Percentiles rank a stretch among this genome's conserved stretches.
Evolutionary conservation across 192 early-diverging fungal genomes (phyloP).

Genomic region (Kickxella alabastrina): DNA sequence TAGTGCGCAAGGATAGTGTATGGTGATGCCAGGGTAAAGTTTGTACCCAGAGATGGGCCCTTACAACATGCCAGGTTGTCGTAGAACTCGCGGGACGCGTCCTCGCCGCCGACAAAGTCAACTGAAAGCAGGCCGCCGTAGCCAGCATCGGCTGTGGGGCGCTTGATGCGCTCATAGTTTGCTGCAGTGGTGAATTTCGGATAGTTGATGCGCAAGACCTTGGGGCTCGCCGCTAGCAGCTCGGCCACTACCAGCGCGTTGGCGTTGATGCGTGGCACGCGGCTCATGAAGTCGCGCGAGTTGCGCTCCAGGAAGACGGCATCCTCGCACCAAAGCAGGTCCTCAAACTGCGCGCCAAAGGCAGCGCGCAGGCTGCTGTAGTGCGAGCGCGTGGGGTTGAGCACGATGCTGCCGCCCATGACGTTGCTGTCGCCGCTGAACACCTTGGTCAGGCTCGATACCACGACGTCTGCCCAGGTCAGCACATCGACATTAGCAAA

Average conservation of each 20-base stretch:
- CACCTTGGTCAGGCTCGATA: conserved; percentile 90
- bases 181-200: conserved; percentile 73
- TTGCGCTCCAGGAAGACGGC: conserved; percentile 95
- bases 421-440: conserved; percentile 96
- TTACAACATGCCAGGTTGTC: conserved; percentile 79
- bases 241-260: conserved; percentile 79
- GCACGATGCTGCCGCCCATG: conserved; percentile 88
- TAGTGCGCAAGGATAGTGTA: conserved; percentile 97
- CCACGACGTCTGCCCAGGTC: conserved; percentile 78
- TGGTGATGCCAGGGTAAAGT: conserved; percentile 91
- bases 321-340: conserved; percentile 86
- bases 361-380: conserved; percentile 57
- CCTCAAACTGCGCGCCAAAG: conserved; percentile 66
- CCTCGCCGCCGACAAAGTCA: conserved; percentile 55
- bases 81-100: conserved; percentile 66
- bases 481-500: conserved; percentile 84
- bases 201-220: conserved; percentile 75
- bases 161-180: conserved; percentile 66
- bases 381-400: conserved; percentile 66
- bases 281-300: conserved; percentile 76
- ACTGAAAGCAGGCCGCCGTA: conserved; percentile 90
- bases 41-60: conserved; percentile 94
- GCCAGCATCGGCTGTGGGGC: conserved; percentile 54
- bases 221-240: conserved; percentile 58
- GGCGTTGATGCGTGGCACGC: conserved; percentile 71